Evolutionary conservation across 495 filamentous ascomycete genomes (phyloP).

Genomic region (Venustampulla echinocandica): DNA sequence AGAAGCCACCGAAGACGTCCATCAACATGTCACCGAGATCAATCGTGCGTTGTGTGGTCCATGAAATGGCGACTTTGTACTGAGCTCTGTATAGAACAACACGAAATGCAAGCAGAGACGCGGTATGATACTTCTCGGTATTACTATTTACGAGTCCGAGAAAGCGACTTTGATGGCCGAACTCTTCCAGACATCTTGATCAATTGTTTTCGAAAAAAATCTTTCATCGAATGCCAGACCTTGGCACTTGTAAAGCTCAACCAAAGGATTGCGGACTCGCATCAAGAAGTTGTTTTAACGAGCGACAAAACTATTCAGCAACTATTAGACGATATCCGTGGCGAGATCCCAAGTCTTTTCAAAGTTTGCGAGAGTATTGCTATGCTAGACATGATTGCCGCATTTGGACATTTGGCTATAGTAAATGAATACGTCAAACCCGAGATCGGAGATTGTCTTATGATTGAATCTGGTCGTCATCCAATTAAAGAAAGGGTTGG

Average conservation of each 20-base stretch:
- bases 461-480: slow-evolving; percentile 74
- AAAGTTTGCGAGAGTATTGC: slow-evolving; percentile 76
- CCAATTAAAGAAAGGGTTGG: slow-evolving; percentile 72
- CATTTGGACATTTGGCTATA: slow-evolving; percentile 69
- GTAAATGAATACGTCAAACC: slow-evolving; percentile 74
- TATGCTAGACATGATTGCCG: slow-evolving; percentile 84
- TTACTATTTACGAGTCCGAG: slow-evolving; percentile 68
- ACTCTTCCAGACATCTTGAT: slow-evolving; percentile 64
- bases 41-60: slow-evolving; percentile 33
- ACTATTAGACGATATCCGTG: slow-evolving; percentile 57
- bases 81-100: slow-evolving; percentile 37
- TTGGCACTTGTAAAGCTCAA: slow-evolving; percentile 71
- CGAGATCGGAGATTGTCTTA: slow-evolving; percentile 62
- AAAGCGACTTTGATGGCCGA: slow-evolving; percentile 52
- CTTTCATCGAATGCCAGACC: slow-evolving; percentile 75
- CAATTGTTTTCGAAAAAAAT: slow-evolving; percentile 65
- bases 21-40: slow-evolving; percentile 58
- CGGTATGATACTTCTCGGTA: slow-evolving; percentile 69
- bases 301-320: slow-evolving; percentile 64
- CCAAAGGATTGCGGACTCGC: slow-evolving; percentile 65
- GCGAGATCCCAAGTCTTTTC: slow-evolving; percentile 62
- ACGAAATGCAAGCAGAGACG: slow-evolving; percentile 54
- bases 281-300: slow-evolving; percentile 71
- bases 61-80: not conserved
- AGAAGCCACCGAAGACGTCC: slow-evolving; percentile 69